These are phyloP conservation scores for Aspergillus olivimuriae DNA, from an alignment of 495 filamentous ascomycete genomes.

Conservation along the genomic window DNA sequence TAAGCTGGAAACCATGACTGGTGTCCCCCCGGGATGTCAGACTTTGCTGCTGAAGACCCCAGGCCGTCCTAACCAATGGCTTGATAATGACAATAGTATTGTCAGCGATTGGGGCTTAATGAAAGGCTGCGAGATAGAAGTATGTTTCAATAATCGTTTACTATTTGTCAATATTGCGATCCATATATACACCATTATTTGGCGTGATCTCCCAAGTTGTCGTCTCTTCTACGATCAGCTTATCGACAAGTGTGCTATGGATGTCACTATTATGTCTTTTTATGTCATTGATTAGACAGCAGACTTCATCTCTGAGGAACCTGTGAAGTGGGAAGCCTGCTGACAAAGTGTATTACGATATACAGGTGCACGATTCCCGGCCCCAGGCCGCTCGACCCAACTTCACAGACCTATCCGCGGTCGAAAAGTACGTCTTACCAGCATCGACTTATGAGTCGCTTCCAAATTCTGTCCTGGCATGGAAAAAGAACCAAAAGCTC, in stretches of 20 bases:
- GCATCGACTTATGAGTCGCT: constrained; percentile 74
- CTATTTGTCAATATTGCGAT: too few relatives aligned
- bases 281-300: too few relatives aligned
- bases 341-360: too few relatives aligned
- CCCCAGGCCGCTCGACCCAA: constrained; percentile 65
- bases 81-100: constrained; percentile 27
- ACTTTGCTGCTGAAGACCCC: constrained; percentile 46
- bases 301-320: too few relatives aligned
- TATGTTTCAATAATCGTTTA: too few relatives aligned
- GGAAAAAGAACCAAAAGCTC: constrained; percentile 86
- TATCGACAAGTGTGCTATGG: too few relatives aligned
- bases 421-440: constrained; percentile 83
- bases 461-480: constrained; percentile 79
- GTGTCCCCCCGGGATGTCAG: constrained; percentile 77
- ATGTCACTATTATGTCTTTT: too few relatives aligned
- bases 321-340: too few relatives aligned
- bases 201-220: too few relatives aligned
- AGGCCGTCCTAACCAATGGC: constrained; percentile 32
- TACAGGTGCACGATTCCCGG: constrained; percentile 80
- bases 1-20: constrained; percentile 91
- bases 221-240: too few relatives aligned
- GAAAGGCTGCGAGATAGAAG: constrained; percentile 40
- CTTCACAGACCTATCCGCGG: constrained; percentile 68
- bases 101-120: constrained; percentile 36
- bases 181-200: too few relatives aligned